A percentile compares a stretch with the other conserved stretches of the same genome.
phyloP scores from a whole-genome alignment of 441 rosid species.

The Adansonia rubrostipa region DNA sequence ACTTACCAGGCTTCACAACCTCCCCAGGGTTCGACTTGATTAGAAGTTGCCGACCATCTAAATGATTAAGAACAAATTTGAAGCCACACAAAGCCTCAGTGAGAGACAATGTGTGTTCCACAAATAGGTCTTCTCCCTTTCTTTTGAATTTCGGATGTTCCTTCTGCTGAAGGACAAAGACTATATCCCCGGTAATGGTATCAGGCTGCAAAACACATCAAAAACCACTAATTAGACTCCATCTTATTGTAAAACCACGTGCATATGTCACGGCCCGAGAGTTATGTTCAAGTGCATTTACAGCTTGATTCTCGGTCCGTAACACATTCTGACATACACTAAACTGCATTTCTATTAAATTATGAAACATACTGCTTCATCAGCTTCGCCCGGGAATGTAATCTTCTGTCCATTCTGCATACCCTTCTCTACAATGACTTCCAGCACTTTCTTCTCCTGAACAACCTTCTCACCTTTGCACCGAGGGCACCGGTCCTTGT shows the following conservation, averaged over 20 bases:
- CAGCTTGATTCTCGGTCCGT: no score
- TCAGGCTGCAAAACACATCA: slow-evolving; percentile 26
- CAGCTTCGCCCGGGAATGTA: slow-evolving; percentile 86
- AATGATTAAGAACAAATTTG: slow-evolving; percentile 62
- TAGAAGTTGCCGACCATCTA: slow-evolving; percentile 77
- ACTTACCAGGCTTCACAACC: slow-evolving; percentile 72
- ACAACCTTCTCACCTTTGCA: slow-evolving; percentile 86
- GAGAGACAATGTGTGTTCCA: slow-evolving; percentile 61
- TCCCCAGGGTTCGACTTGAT: slow-evolving; percentile 75
- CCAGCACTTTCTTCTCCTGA: slow-evolving; percentile 74
- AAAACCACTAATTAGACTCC: neutral
- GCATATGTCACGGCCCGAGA: no score
- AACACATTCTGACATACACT: no score
- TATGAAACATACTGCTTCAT: slow-evolving; percentile 59
- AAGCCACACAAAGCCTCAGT: slow-evolving; percentile 81
- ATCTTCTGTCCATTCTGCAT: slow-evolving; percentile 81
- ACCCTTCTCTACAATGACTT: slow-evolving; percentile 78
- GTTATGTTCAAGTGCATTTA: no score
- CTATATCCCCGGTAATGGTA: slow-evolving; percentile 75
- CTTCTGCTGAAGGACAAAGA: slow-evolving; percentile 75
- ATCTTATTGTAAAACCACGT: neutral
- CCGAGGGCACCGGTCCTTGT: slow-evolving; percentile 62
- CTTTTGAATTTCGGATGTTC: slow-evolving; percentile 79
- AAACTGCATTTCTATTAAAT: no score
- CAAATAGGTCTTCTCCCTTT: slow-evolving; percentile 72